Base-by-base conservation (phyloP, 352 stramenopile species). In the Plasmopara muralis region DNA sequence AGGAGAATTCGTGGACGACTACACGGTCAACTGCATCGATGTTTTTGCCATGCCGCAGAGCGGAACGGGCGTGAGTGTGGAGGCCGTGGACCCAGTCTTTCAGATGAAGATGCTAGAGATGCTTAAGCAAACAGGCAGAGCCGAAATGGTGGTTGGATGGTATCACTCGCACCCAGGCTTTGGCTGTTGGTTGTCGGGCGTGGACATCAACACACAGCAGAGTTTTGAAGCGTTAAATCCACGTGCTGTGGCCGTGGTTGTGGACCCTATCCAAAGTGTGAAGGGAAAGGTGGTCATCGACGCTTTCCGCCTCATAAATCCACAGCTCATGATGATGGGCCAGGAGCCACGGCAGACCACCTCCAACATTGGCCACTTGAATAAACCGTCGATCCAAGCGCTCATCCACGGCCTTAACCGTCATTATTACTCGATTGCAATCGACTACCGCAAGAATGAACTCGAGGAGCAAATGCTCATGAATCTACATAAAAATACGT, bases 101-200 rank as follows among this genome's bases (percentile, higher is more conserved):
- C 97, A 99, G 76, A 98, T 91, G 50, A 97, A 99, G 73, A 99
- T 99, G 96, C 77, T 99, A 34, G 97, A 99, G 60, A 99, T 99
- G 95, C 83, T 99, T 53, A 98, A 98, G 74, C 97, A 99, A 63
- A 99, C 97, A 33, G 97, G 96, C 18, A 80, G 82, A 44, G 81
- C 83, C 13, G 87, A 98, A 68, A 97, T 97, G 86, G 92, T 98
- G 14, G 92, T 98, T 25, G 92, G 92, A 1, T 99, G 96, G 96
- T 99, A 99, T 70, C 97, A 99, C 73, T 98, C 91, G 54, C 97
- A 99, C 68, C 97, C 97, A 30, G 97, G 97, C 33, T 99, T 99
- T 64, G 97, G 96, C n/a, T 99, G 96, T 65, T 99, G 97, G 97
- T 75, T 99, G 6, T 98, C 89, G 45, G 94, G 90, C 28, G 97